phyloP scores from a whole-genome alignment of 169 alveolate species.

The Cryptosporidium ryanae region DNA sequence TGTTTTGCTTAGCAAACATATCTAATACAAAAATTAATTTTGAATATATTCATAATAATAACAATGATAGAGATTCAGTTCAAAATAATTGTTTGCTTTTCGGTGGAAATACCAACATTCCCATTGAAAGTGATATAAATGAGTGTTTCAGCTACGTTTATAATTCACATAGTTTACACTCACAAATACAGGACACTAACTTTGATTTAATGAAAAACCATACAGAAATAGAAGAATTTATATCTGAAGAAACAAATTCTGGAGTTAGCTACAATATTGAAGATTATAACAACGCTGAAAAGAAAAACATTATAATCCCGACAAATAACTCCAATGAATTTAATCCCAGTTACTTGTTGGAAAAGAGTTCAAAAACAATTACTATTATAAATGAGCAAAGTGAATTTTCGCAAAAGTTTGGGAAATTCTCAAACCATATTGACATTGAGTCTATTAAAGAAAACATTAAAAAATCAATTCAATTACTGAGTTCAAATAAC shows the following conservation, averaged over 20 bases:
- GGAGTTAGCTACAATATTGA: neutral
- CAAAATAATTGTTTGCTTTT: neutral
- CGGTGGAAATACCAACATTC: neutral
- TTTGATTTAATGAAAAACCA: conserved; percentile 5
- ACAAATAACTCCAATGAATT: neutral
- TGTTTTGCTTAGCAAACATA: conserved; percentile 57
- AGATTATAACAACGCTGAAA: neutral
- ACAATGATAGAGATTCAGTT: neutral
- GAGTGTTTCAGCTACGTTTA: too few relatives aligned
- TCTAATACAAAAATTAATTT: conserved; percentile 25
- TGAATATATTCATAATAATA: neutral
- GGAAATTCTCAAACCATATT: conserved; percentile 17
- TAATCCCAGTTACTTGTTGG: conserved; percentile 2
- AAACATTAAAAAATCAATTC: conserved; percentile 9
- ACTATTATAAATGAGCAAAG: conserved; percentile 24
- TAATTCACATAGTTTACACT: too few relatives aligned
- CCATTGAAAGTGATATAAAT: neutral
- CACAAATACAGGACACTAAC: too few relatives aligned
- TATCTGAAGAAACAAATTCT: neutral
- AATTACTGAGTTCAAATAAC: neutral
- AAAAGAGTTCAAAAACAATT: conserved; percentile 40
- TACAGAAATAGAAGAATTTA: conserved; percentile 7
- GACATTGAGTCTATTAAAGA: conserved; percentile 29
- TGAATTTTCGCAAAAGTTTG: neutral
- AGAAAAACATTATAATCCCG: conserved; percentile 4